Conservation (phyloP, 768 basidiomycete genomes). For the Leccinum rimulosum region DNA sequence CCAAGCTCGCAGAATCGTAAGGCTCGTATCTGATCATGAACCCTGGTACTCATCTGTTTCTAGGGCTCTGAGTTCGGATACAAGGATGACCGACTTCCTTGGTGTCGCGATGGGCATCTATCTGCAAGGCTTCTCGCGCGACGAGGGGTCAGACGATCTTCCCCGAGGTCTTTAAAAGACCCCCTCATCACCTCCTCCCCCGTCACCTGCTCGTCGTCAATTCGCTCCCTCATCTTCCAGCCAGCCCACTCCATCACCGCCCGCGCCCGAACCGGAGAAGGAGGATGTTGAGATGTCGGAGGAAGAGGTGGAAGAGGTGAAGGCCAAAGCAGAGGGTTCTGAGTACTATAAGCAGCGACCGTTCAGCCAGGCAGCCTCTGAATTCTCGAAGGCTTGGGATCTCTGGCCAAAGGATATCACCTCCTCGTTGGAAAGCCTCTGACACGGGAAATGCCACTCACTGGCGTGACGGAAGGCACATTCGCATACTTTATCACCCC, state of each 20-base stretch:
- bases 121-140: slow-evolving; percentile 79
- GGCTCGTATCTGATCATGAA: slow-evolving; percentile 10
- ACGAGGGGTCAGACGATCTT: slow-evolving; percentile 80
- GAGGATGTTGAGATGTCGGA: slow-evolving; percentile 66
- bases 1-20: slow-evolving; percentile 57
- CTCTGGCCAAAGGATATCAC: slow-evolving; percentile 90
- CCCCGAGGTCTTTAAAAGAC: slow-evolving; percentile 53
- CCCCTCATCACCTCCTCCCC: slow-evolving; percentile 11
- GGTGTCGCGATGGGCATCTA: slow-evolving; percentile 94
- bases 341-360: slow-evolving; percentile 85
- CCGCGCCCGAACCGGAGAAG: slow-evolving; percentile 34
- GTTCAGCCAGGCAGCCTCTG: slow-evolving; percentile 71
- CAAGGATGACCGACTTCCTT: slow-evolving; percentile 91
- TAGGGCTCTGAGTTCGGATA: slow-evolving; percentile 63
- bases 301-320: slow-evolving; percentile 66
- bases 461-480: too few relatives aligned
- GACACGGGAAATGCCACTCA: too few relatives aligned
- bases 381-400: slow-evolving; percentile 90
- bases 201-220: slow-evolving; percentile 28
- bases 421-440: slow-evolving; percentile 26
- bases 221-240: slow-evolving; percentile 40
- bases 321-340: slow-evolving; percentile 70
- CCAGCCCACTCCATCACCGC: slow-evolving; percentile 39
- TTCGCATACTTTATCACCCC: neutral
- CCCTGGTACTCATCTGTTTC: slow-evolving; percentile 9